Conservation (phyloP, 352 stramenopile genomes). For the Globisporangium spiculum region DNA sequence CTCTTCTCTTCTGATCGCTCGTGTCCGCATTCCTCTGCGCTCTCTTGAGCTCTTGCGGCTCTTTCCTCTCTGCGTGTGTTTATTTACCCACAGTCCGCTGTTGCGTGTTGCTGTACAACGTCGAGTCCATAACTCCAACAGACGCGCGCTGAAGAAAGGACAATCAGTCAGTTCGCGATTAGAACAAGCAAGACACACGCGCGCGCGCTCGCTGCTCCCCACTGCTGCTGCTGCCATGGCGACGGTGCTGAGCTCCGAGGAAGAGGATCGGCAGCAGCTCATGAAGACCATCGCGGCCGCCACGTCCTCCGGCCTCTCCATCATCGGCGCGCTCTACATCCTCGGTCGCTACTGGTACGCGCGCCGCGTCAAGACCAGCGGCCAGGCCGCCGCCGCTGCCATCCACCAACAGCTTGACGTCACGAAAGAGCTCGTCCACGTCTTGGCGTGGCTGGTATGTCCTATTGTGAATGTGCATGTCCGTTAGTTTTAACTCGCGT, state of each 20-base stretch:
- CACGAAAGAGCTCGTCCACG: slow-evolving; percentile 84
- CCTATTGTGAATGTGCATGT: background rate
- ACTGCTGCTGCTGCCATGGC: background rate
- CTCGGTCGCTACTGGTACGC: slow-evolving; percentile 80
- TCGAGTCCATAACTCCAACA: background rate
- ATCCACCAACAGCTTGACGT: slow-evolving; percentile 66
- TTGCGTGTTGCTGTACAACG: background rate
- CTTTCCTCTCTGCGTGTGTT: background rate
- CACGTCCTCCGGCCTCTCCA: slow-evolving; percentile 74
- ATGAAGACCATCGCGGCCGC: slow-evolving; percentile 57
- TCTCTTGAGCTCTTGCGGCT: background rate
- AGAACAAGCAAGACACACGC: background rate
- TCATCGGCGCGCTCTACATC: slow-evolving; percentile 81
- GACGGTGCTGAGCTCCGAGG: slow-evolving; percentile 9
- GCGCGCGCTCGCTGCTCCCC: background rate
- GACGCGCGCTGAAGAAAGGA: background rate
- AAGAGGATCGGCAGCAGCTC: slow-evolving; percentile 8
- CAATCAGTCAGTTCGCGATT: background rate
- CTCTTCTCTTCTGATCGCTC: background rate
- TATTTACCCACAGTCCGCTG: background rate
- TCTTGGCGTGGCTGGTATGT: slow-evolving; percentile 73
- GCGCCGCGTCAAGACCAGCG: slow-evolving; percentile 38
- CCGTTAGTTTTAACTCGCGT: background rate
- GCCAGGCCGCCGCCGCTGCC: slow-evolving; percentile 22
- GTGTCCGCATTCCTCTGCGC: background rate